A percentile compares a stretch with the other conserved stretches of the same genome.
phyloP scores from a whole-genome alignment of 805 yeast genomes.

The Yarrowia sp. region DNA sequence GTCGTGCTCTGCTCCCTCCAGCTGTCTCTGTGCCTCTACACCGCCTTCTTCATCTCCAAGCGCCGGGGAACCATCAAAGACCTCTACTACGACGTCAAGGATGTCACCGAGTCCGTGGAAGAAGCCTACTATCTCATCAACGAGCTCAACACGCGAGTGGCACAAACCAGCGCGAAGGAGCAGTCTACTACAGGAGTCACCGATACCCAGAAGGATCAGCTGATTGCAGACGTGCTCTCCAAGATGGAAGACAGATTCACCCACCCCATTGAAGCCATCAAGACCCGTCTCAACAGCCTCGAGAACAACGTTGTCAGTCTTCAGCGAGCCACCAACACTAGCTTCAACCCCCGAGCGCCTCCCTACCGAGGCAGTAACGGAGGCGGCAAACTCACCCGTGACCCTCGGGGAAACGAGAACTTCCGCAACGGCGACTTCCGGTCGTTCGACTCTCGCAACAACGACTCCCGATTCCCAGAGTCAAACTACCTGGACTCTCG shows the following conservation, averaged over 20 bases:
- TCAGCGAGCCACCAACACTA: conserved; percentile 15
- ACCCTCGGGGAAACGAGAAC: conserved; percentile 18
- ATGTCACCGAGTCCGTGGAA: conserved; percentile 27
- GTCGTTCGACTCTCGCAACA: conserved; percentile 6
- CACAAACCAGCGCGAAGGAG: not conserved
- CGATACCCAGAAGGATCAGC: conserved; percentile 32
- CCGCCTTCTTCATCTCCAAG: conserved; percentile 31
- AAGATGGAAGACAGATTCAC: conserved; percentile 8
- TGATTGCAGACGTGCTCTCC: conserved; percentile 39
- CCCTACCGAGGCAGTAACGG: conserved; percentile 14
- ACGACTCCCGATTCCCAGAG: conserved; percentile 10
- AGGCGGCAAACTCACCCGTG: not conserved
- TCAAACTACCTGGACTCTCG: conserved; percentile 19
- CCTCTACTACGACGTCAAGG: conserved; percentile 26
- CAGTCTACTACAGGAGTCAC: not conserved
- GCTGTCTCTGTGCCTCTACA: conserved; percentile 28
- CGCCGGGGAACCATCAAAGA: conserved; percentile 11
- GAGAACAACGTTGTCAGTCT: conserved; percentile 2
- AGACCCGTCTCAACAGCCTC: conserved; percentile 4
- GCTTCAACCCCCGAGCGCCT: conserved; percentile 27
- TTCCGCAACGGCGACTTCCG: conserved; percentile 12
- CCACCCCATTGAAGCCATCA: conserved; percentile 22
- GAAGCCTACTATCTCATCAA: conserved; percentile 31
- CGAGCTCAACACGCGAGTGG: conserved; percentile 11
- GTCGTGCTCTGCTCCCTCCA: conserved; percentile 24